phyloP scores from a whole-genome alignment of 768 basidiomycete genomes.

The Termitomyces sp. region DNA sequence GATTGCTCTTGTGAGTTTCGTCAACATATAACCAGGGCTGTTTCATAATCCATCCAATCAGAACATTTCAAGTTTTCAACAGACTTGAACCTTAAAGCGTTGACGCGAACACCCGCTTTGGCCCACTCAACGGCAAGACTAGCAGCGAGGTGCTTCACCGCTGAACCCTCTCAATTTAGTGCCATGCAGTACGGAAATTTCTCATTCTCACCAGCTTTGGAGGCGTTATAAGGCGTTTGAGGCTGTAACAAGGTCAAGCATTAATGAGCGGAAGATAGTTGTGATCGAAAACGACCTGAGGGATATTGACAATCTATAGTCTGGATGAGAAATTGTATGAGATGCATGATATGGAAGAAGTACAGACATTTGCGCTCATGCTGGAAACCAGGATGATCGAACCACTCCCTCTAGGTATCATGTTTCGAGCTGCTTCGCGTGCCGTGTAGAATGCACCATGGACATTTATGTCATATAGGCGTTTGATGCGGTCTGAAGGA shows the following conservation, averaged over 20 bases:
- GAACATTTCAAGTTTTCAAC: neutral
- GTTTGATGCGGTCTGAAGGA: conserved; percentile 79
- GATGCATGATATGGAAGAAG: neutral
- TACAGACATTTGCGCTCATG: conserved; percentile 83
- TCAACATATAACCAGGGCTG: conserved; percentile 94
- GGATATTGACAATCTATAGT: conserved; percentile 76
- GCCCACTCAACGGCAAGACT: conserved; percentile 97
- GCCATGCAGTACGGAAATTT: neutral
- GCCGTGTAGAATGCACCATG: conserved; percentile 96
- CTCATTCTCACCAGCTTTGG: conserved; percentile 68
- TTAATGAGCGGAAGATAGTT: neutral
- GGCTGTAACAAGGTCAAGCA: conserved; percentile 33
- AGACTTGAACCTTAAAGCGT: conserved; percentile 56
- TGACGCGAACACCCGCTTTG: conserved; percentile 81
- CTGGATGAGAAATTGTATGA: neutral
- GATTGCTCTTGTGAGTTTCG: conserved; percentile 82
- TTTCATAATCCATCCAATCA: neutral
- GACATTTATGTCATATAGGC: conserved; percentile 88
- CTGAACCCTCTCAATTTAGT: conserved; percentile 25
- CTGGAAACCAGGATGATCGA: conserved; percentile 84
- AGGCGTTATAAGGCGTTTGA: conserved; percentile 95
- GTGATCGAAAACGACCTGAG: conserved; percentile 49
- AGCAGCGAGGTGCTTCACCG: conserved; percentile 91
- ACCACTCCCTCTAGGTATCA: conserved; percentile 78
- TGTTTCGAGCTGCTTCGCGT: conserved; percentile 86